Evolutionary conservation across 768 basidiomycete species (phyloP).

Genomic region (Mycena polygramma): DNA sequence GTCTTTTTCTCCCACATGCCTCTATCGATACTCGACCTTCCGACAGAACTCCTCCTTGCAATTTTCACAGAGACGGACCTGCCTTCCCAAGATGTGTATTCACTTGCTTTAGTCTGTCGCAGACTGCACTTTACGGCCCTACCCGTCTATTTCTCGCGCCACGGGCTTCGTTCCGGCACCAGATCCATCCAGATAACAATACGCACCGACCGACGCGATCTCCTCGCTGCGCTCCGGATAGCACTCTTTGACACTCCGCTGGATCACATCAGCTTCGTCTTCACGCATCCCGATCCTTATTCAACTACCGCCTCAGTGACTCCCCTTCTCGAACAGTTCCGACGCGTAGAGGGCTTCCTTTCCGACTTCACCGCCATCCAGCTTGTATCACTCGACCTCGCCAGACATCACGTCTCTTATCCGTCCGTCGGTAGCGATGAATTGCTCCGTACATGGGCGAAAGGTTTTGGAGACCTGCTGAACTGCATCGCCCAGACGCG

Average conservation of each 20-base stretch:
- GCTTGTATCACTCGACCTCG: background rate
- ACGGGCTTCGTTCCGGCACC: background rate
- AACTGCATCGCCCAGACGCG: slow-evolving; percentile 4
- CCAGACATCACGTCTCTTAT: background rate
- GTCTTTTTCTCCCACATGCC: too few species aligned
- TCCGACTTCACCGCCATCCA: background rate
- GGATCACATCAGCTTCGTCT: background rate
- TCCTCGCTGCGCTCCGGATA: background rate
- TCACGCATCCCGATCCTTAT: background rate
- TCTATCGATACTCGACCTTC: slow-evolving; percentile 10
- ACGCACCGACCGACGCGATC: background rate
- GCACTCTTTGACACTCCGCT: background rate
- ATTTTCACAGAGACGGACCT: background rate
- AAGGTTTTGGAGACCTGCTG: background rate
- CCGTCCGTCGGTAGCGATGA: slow-evolving; percentile 5
- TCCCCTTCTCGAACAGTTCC: background rate
- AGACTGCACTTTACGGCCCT: slow-evolving; percentile 20
- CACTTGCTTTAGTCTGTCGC: background rate
- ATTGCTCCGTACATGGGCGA: background rate
- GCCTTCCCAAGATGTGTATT: background rate
- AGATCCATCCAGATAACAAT: background rate
- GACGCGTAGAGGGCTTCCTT: background rate
- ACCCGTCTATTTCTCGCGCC: slow-evolving; percentile 11
- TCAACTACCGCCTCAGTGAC: slow-evolving; percentile 6
- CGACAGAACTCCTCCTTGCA: slow-evolving; percentile 10